A percentile compares a stretch with the other conserved stretches of the same genome.
Conservation (phyloP, 371 early-diverging fungal genomes). For the Capillidium rhysosporum region DNA sequence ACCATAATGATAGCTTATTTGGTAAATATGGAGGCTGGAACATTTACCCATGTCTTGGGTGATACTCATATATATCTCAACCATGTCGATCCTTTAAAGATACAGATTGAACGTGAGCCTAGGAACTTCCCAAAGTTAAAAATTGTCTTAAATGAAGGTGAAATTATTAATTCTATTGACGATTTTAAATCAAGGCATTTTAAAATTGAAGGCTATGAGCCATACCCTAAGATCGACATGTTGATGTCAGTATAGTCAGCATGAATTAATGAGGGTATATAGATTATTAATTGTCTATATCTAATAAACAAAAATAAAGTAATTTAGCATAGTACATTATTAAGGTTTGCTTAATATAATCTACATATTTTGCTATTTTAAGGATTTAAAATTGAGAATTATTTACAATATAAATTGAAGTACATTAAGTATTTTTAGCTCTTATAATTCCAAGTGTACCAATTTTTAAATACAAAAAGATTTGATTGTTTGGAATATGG, state of each 20-base stretch:
- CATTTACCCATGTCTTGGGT: slow-evolving; percentile 90
- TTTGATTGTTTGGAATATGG: no score
- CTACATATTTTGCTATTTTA: no score
- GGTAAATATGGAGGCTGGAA: slow-evolving; percentile 68
- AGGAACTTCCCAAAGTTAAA: slow-evolving; percentile 68
- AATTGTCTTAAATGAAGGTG: slow-evolving; percentile 19
- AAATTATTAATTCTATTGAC: slow-evolving; percentile 43
- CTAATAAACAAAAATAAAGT: no score
- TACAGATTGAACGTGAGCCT: slow-evolving; percentile 72
- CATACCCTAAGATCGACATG: slow-evolving; percentile 87
- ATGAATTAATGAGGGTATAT: no score
- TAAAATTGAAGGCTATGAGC: slow-evolving; percentile 67
- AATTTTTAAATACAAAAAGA: no score
- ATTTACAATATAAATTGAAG: no score
- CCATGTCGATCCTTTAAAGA: slow-evolving; percentile 76
- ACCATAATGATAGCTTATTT: slow-evolving; percentile 90
- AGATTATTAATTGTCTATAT: no score
- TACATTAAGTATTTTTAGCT: no score
- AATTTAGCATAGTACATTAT: no score
- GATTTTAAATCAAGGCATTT: slow-evolving; percentile 77
- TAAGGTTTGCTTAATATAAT: no score
- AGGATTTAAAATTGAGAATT: no score
- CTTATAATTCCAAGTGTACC: no score
- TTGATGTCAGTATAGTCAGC: slow-evolving; percentile 69
- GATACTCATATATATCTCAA: slow-evolving; percentile 95